Evolutionary conservation across 495 filamentous ascomycete species (phyloP).

Genomic region (Evansstolkia leycettana): DNA sequence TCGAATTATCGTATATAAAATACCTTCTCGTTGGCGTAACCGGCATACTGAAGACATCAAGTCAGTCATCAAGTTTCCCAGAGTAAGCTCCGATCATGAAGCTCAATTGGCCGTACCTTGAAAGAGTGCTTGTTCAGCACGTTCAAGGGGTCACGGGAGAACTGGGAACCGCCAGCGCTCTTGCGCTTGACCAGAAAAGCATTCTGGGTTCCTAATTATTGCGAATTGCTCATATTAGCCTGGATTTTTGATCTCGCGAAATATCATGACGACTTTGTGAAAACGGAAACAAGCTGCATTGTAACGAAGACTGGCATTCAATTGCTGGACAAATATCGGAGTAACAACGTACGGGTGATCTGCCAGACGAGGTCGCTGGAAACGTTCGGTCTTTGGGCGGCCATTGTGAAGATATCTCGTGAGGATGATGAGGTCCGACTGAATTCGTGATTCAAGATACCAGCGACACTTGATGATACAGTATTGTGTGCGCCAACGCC

Average conservation of each 20-base stretch:
- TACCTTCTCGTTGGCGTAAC: constrained; percentile 91
- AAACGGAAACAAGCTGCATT: neutral
- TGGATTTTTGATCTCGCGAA: neutral
- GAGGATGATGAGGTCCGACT: constrained; percentile 11
- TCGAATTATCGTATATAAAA: constrained; percentile 22
- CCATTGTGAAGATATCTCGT: constrained; percentile 24
- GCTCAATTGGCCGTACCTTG: constrained; percentile 48
- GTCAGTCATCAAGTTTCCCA: constrained; percentile 18
- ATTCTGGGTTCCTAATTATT: constrained; percentile 59
- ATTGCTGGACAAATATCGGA: neutral
- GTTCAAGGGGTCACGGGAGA: constrained; percentile 91
- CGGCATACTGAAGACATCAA: constrained; percentile 52
- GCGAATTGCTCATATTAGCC: constrained; percentile 9
- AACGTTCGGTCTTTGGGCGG: constrained; percentile 45
- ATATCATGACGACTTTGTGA: too few species aligned
- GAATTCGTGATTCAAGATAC: constrained; percentile 5
- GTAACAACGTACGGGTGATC: constrained; percentile 61
- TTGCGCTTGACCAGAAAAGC: constrained; percentile 84
- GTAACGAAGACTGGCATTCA: too few species aligned
- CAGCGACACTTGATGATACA: constrained; percentile 5
- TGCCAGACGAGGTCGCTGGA: constrained; percentile 87
- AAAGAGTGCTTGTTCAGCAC: constrained; percentile 76
- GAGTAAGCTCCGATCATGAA: neutral
- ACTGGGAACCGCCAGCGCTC: constrained; percentile 58
- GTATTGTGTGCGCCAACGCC: constrained; percentile 26